A percentile compares a stretch with the other conserved stretches of the same genome.
These are phyloP conservation scores for Grifola frondosa DNA, from an alignment of 1,284 basidiomycete genomes.

Conservation along the genomic window DNA sequence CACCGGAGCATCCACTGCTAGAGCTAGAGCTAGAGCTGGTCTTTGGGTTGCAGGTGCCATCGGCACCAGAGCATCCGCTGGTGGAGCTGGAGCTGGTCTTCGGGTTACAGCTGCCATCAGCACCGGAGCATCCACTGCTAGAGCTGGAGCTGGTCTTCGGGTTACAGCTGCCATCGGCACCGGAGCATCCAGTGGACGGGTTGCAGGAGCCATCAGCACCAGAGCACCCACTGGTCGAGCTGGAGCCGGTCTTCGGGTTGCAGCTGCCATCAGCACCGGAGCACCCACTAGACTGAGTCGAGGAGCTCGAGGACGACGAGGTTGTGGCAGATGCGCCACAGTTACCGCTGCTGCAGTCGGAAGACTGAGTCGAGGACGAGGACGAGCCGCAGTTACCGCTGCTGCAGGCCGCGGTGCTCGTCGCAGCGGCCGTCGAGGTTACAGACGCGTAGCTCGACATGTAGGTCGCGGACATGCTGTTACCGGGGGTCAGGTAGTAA, in stretches of 20 bases:
- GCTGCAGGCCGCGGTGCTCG: conserved; percentile 10
- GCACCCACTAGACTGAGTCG: too few relatives aligned
- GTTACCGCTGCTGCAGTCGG: conserved; percentile 1
- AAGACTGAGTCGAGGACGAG: conserved; percentile 6
- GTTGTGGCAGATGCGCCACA: too few relatives aligned
- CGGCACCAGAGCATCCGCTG: neutral
- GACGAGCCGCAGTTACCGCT: conserved; percentile 3
- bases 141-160: neutral
- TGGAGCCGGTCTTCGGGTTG: too few relatives aligned
- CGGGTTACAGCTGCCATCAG: conserved; percentile 2
- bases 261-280: neutral
- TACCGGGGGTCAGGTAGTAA: conserved; percentile 52
- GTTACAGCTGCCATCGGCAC: conserved; percentile 1
- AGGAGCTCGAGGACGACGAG: too few relatives aligned
- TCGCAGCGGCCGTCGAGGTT: conserved; percentile 11
- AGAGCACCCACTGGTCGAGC: conserved; percentile 2
- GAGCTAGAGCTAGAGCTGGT: too few relatives aligned
- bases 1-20: neutral
- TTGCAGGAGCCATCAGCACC: conserved; percentile 1
- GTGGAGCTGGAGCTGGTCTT: neutral
- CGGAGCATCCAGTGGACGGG: conserved; percentile 4
- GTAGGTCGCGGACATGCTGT: conserved; percentile 55
- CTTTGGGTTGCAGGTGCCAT: too few relatives aligned
- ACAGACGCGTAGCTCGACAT: conserved; percentile 10
- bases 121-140: neutral